Base-by-base conservation (phyloP, 768 basidiomycete species). In the Pleurotus citrinopileatus region DNA sequence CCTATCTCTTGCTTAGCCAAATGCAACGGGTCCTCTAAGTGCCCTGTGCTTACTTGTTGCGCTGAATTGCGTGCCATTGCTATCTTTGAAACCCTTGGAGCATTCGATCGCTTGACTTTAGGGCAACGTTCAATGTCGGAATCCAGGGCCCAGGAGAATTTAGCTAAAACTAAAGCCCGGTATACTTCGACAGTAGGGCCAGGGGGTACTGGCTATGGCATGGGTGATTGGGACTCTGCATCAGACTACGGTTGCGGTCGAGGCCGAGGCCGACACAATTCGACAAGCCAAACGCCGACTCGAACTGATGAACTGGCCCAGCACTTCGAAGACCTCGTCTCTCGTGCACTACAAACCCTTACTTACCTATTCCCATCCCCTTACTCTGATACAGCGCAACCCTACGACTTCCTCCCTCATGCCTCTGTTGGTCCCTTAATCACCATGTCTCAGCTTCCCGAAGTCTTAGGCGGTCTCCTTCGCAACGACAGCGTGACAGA, bases 401-500 rank as follows among this genome's bases (percentile, higher is more conserved):
- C 63, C 0, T 83, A 75, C 62, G 80, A 82, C 61, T 63, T 81
- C 54, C 64, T 83, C 2, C 80, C 81, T 0, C 77, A 83, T 59
- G 50, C 69, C 2, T 73, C 75, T 15, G 70, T 80, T 23, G 70
- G 69, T 0, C 60, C 67, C 19, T 60, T 82, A 37, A 62, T 81
- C 10, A 64, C 68, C 25, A 60, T 75, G 12, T 82, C 80, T 3
- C 73, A 77, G 54, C 58, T 82, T 13, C 76, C 81, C 2, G 73
- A 73, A 20, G 59, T 78, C 5, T 68, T 82, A 20, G 74, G 65
- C 2, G 63, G 59, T 25, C 70, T 82, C 7, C 67, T 82, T n/a
- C 69, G 81, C 12, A 83, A 83, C 60, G 82, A 82, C 62, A 78
- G 78, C 0, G 73, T 82, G 4, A 74, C 68, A 2, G 81, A 82